Evolutionary conservation across 306 rosid species (phyloP).

Genomic region (Trifolium repens): DNA sequence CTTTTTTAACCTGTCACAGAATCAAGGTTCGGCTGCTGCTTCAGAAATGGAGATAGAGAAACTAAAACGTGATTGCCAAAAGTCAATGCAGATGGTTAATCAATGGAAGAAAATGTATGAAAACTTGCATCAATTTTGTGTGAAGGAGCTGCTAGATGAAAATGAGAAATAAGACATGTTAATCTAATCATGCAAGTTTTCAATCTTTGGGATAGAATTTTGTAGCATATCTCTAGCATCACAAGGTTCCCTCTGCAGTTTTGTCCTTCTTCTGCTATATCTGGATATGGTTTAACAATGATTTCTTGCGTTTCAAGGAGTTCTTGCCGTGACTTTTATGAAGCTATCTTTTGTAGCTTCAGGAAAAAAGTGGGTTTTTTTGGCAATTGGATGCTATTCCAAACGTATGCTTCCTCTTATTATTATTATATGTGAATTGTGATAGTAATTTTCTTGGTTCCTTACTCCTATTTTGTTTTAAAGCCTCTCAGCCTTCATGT

Average conservation of each 20-base stretch:
- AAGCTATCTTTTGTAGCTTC: too few species aligned
- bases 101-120: slow-evolving; percentile 75
- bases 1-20: slow-evolving; percentile 47
- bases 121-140: slow-evolving; percentile 65
- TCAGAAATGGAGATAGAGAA: slow-evolving; percentile 77
- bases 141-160: slow-evolving; percentile 58
- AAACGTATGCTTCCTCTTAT: not conserved
- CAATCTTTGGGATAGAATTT: slow-evolving; percentile 14
- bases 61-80: slow-evolving; percentile 59
- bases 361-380: too few species aligned
- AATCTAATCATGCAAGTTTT: slow-evolving; percentile 26
- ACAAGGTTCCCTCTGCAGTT: slow-evolving; percentile 19
- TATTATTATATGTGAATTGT: not conserved
- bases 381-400: too few species aligned
- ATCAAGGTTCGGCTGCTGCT: slow-evolving; percentile 66
- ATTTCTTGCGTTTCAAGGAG: too few species aligned
- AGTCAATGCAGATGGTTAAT: slow-evolving; percentile 57
- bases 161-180: slow-evolving; percentile 39
- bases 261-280: not conserved
- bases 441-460: not conserved
- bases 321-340: too few species aligned
- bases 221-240: not conserved
- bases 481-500: not conserved
- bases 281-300: too few species aligned
- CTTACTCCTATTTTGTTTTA: not conserved